These are phyloP conservation scores for Dittrichia graveolens DNA, from an alignment of 129 eudicot species.

Conservation along the genomic window DNA sequence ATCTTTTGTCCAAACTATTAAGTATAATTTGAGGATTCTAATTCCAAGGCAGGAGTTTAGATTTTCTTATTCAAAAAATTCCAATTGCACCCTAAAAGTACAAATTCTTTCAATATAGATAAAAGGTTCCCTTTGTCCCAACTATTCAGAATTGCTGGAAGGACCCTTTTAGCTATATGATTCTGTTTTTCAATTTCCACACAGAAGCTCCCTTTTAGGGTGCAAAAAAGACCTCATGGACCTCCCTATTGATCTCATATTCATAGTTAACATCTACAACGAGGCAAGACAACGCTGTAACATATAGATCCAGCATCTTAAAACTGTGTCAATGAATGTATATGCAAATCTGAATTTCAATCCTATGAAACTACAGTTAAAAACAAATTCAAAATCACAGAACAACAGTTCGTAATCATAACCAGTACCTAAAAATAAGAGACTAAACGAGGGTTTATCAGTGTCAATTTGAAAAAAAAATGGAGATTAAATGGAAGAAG, in stretches of 20 bases:
- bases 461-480: neutral
- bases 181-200: neutral
- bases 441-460: conserved; percentile 7
- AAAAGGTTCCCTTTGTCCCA: no score
- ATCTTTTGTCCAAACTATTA: conserved; percentile 4
- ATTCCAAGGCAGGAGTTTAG: neutral
- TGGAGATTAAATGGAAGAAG: neutral
- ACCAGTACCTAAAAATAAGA: neutral
- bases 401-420: neutral
- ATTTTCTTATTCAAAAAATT: neutral
- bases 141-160: neutral
- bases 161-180: neutral
- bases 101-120: neutral
- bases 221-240: neutral
- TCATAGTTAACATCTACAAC: neutral
- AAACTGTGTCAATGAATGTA: neutral
- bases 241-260: neutral
- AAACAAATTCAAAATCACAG: conserved; percentile 5
- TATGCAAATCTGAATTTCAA: conserved; percentile 10
- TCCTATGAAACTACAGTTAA: conserved; percentile 1
- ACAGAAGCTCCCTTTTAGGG: neutral
- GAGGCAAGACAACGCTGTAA: neutral
- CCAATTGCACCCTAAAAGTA: neutral
- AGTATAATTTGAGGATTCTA: neutral
- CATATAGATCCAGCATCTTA: conserved; percentile 4